Evolutionary conservation across 2,329 filamentous ascomycete species (phyloP), one percentile per base, ranked within the genome.

Genomic region (Stenocarpella maydis): DNA sequence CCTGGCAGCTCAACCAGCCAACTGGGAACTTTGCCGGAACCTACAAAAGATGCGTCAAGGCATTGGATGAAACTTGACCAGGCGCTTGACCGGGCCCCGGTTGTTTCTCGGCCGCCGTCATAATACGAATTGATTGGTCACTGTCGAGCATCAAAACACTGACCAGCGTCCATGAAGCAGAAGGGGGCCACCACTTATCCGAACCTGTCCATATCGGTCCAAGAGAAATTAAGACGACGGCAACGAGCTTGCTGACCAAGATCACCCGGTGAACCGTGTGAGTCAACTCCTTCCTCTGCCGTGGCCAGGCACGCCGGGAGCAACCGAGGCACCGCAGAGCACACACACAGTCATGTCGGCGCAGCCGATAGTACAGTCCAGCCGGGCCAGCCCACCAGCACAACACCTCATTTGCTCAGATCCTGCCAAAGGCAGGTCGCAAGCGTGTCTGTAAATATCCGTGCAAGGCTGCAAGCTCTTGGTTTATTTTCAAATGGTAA

Each of bases 51-150:
- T 19, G 26, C 43, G 21, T 61, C 58, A 61, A 47, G 58, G 58
- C 58, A 61, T 61, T 41, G 58, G 58, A 61, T 47, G 58, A 61
- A 61, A 61, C 58, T 24, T 61, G 26, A 17, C 19, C 28, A 17
- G 26, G 14, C 41, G n/a, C 34, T 47, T 41, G 58, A 10, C 26
- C 58, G 41, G n/a, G 47, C 58, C 58, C 58, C n/a, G 41, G 58
- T 61, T 21, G 58, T 63, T 63, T 63, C 58, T 49, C 43, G 43
- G 43, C 43, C 43, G 28, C 37, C 19, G 4, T n/a, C 14, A 24
- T 49, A 34, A 63, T 63, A 49, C 43, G 58, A 63, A 49, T 37
- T 14, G 43, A 63, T 63, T 63, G 58, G 58, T 63, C 58, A 63
- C 26, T 43, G 58, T 41, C 39, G 21, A 14, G 15, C 47, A n/a